Percentiles rank a stretch among this genome's conserved stretches.
Conservation (phyloP, 306 rosid species). For the Rosa lucieae region DNA sequence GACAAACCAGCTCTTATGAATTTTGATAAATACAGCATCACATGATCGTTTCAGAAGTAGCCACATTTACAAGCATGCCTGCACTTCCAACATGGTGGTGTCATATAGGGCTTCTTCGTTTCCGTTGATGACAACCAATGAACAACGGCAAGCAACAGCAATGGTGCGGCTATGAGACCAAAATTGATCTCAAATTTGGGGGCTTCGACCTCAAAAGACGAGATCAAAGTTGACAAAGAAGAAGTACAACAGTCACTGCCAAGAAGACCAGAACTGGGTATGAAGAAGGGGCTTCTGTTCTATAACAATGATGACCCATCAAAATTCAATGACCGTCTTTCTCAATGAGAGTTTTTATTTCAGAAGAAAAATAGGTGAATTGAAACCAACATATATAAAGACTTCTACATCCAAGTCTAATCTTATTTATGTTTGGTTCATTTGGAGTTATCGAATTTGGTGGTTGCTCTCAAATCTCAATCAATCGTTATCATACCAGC, state of each 20-base stretch:
- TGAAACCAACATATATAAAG: neutral
- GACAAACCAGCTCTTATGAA: conserved; percentile 17
- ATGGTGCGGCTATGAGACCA: conserved; percentile 34
- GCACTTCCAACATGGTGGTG: conserved; percentile 27
- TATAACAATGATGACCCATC: conserved; percentile 50
- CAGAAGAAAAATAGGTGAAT: neutral
- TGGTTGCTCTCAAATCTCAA: conserved; percentile 8
- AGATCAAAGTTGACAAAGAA: conserved; percentile 25
- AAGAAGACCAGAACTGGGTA: conserved; percentile 50
- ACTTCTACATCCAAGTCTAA: neutral
- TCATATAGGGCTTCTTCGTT: conserved; percentile 19
- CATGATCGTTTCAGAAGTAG: conserved; percentile 23
- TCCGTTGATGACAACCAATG: conserved; percentile 45
- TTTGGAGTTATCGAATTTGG: neutral
- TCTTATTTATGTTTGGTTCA: conserved; percentile 21
- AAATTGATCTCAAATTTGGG: conserved; percentile 41
- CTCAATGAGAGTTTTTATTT: neutral
- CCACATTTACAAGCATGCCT: conserved; percentile 45
- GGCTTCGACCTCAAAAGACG: conserved; percentile 17
- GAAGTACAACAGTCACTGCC: conserved; percentile 41
- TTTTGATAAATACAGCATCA: neutral
- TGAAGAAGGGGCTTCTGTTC: conserved; percentile 34
- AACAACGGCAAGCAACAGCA: conserved; percentile 43
- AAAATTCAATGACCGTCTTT: conserved; percentile 9
- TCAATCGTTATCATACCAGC: conserved; percentile 18